phyloP scores from a whole-genome alignment of 176 grass and related monocot genomes.

The Luzula sylvatica region DNA sequence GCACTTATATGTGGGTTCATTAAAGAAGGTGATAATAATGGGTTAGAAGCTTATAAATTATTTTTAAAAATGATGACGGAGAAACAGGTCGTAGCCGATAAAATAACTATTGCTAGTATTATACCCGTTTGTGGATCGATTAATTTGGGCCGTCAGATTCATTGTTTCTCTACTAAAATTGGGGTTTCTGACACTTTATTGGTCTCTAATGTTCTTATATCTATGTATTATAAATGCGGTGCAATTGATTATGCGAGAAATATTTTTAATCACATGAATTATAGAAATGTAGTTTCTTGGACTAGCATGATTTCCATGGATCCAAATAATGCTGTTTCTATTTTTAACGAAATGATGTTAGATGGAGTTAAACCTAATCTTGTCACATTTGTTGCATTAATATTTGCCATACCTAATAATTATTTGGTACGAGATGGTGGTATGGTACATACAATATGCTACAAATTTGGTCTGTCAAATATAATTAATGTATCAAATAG shows the following conservation, averaged over 20 bases:
- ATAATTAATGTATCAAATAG: slow-evolving; percentile 42
- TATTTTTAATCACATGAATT: slow-evolving; percentile 35
- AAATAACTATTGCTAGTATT: slow-evolving; percentile 60
- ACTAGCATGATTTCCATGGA: slow-evolving; percentile 78
- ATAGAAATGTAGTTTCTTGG: slow-evolving; percentile 66
- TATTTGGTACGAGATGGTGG: slow-evolving; percentile 28
- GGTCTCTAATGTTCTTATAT: slow-evolving; percentile 64
- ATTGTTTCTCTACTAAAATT: slow-evolving; percentile 48
- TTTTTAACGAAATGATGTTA: slow-evolving; percentile 54
- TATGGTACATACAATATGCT: slow-evolving; percentile 55
- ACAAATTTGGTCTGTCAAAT: slow-evolving; percentile 37
- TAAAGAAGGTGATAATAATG: slow-evolving; percentile 37
- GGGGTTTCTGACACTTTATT: slow-evolving; percentile 33
- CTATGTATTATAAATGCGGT: slow-evolving; percentile 71
- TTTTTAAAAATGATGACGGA: slow-evolving; percentile 56
- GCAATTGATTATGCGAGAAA: slow-evolving; percentile 22
- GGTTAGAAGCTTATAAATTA: slow-evolving; percentile 29
- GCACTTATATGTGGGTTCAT: slow-evolving; percentile 50
- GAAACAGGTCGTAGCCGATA: slow-evolving; percentile 32
- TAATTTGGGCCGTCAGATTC: slow-evolving; percentile 50
- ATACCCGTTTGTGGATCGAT: slow-evolving; percentile 41
- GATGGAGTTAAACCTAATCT: slow-evolving; percentile 53
- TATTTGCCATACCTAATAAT: slow-evolving; percentile 37
- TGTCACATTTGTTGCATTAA: slow-evolving; percentile 73
- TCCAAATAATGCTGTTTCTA: slow-evolving; percentile 22